A percentile compares a stretch with the other conserved stretches of the same genome.
Conservation (phyloP, 2,329 filamentous ascomycete genomes). For the Fulvia fulva region DNA sequence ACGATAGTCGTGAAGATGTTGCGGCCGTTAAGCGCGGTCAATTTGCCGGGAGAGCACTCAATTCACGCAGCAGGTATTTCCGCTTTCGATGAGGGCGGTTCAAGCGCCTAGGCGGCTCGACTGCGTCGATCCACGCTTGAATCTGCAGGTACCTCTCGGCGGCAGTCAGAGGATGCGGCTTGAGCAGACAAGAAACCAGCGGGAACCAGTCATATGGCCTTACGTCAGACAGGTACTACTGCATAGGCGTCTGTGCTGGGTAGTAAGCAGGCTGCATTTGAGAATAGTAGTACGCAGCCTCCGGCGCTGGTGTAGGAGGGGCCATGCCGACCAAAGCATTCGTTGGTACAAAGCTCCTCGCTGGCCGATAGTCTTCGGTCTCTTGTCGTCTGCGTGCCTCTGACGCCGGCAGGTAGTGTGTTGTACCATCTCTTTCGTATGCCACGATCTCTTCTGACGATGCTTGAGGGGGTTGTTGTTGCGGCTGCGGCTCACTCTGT, state of each 20-base stretch:
- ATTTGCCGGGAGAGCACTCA: too few relatives aligned
- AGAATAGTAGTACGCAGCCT: constrained; percentile 24
- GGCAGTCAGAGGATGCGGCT: too few relatives aligned
- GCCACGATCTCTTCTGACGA: constrained; percentile 59
- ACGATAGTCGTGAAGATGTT: not conserved
- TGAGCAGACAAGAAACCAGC: too few relatives aligned
- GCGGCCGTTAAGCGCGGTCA: not conserved
- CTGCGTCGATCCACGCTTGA: too few relatives aligned
- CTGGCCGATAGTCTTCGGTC: constrained; percentile 30
- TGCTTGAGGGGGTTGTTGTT: constrained; percentile 6
- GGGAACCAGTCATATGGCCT: too few relatives aligned
- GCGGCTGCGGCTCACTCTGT: constrained; percentile 8
- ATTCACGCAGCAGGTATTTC: not conserved
- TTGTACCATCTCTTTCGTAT: constrained; percentile 92
- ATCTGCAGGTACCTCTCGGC: too few relatives aligned
- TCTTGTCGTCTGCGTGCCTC: constrained; percentile 28
- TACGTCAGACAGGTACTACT: too few relatives aligned
- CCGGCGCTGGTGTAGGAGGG: constrained; percentile 26
- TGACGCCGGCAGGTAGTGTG: constrained; percentile 66
- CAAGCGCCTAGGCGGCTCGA: too few relatives aligned
- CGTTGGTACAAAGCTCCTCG: constrained; percentile 32
- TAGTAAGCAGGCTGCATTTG: constrained; percentile 22
- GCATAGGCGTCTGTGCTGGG: constrained; percentile 15
- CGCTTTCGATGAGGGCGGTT: too few relatives aligned
- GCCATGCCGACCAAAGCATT: constrained; percentile 33